Evolutionary conservation across 2,329 filamentous ascomycete genomes (phyloP).

Genomic region (Verticillium nubilum): DNA sequence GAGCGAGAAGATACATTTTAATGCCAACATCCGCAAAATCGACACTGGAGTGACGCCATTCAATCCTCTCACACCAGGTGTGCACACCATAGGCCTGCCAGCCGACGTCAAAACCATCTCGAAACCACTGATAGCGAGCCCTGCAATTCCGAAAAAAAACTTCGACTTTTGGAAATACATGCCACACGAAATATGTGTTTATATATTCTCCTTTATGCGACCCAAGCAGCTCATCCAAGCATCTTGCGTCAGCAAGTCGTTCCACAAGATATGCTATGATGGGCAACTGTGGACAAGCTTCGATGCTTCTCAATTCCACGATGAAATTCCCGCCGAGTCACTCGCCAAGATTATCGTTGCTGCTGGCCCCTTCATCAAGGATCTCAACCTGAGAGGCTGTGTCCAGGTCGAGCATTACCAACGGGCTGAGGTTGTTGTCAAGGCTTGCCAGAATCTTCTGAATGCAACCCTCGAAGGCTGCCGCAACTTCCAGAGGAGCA

Average conservation of each 20-base stretch:
- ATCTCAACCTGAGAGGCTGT: constrained; percentile 87
- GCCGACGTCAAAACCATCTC: constrained; percentile 39
- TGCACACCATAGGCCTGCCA: constrained; percentile 54
- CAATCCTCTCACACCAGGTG: constrained; percentile 24
- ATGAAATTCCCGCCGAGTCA: constrained; percentile 76
- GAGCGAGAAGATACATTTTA: constrained; percentile 38
- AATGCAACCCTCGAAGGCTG: constrained; percentile 88
- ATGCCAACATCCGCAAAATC: constrained; percentile 49
- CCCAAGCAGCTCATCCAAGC: constrained; percentile 77
- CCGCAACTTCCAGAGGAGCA: constrained; percentile 71
- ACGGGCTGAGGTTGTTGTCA: constrained; percentile 69
- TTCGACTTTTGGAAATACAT: constrained; percentile 74
- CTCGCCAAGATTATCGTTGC: constrained; percentile 78
- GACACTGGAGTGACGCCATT: constrained; percentile 35
- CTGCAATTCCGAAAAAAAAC: constrained; percentile 9
- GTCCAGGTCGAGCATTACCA: constrained; percentile 83
- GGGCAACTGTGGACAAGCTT: constrained; percentile 88
- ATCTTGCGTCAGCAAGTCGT: constrained; percentile 72
- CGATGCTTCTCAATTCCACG: constrained; percentile 82
- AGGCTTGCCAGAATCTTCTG: constrained; percentile 79
- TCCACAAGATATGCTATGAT: constrained; percentile 83
- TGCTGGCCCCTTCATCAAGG: constrained; percentile 83
- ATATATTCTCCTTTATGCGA: constrained; percentile 68
- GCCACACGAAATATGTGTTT: constrained; percentile 75
- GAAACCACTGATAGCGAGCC: constrained; percentile 7